phyloP scores from a whole-genome alignment of 2,329 filamentous ascomycete genomes.

The Akanthomyces lecanii region DNA sequence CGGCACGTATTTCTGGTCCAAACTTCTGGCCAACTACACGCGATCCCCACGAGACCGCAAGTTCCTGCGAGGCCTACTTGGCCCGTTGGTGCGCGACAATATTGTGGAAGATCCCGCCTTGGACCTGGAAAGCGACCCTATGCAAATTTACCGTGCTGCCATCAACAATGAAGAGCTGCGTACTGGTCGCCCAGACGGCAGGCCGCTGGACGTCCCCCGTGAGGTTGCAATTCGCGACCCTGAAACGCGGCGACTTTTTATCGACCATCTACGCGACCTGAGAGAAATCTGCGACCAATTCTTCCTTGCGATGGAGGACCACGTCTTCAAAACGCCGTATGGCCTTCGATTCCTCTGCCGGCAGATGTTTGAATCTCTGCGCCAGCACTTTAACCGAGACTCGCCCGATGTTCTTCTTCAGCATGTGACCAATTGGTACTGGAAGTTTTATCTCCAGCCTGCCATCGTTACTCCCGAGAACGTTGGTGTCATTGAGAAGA shows the following conservation, averaged over 20 bases:
- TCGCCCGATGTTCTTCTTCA: constrained; percentile 74
- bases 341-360: constrained; percentile 84
- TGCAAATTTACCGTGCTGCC: constrained; percentile 92
- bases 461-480: constrained; percentile 87
- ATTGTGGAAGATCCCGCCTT: constrained; percentile 88
- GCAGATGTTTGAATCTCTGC: constrained; percentile 77
- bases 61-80: constrained; percentile 81
- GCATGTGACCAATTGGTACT: constrained; percentile 84
- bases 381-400: constrained; percentile 74
- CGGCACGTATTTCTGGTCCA: constrained; percentile 90
- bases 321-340: constrained; percentile 84
- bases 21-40: constrained; percentile 80
- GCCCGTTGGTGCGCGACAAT: constrained; percentile 81
- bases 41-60: constrained; percentile 89
- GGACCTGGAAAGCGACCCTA: constrained; percentile 92
- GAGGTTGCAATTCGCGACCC: constrained; percentile 94
- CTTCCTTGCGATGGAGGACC: constrained; percentile 75
- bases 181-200: constrained; percentile 76
- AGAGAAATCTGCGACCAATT: constrained; percentile 93
- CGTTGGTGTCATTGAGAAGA: constrained; percentile 86
- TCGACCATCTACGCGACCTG: constrained; percentile 88
- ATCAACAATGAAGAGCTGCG: constrained; percentile 97
- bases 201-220: constrained; percentile 78
- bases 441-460: constrained; percentile 89
- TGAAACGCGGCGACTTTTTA: constrained; percentile 88